These are phyloP conservation scores for Vigna nakashimae DNA, from an alignment of 306 rosid genomes.

Conservation along the genomic window DNA sequence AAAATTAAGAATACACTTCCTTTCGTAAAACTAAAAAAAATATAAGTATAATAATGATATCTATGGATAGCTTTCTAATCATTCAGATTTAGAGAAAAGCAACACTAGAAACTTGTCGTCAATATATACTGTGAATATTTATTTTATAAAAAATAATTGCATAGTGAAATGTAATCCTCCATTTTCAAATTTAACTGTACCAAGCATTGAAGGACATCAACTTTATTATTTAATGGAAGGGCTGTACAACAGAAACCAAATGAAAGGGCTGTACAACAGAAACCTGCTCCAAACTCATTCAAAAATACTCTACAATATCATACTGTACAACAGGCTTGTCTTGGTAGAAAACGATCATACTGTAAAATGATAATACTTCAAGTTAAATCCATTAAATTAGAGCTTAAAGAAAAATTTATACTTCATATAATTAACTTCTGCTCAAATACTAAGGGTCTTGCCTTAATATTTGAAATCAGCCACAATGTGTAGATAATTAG, in stretches of 20 bases:
- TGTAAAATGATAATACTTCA: not conserved
- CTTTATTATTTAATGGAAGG: not conserved
- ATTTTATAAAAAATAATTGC: not conserved
- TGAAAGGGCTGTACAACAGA: not conserved
- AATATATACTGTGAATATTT: slow-evolving; percentile 5
- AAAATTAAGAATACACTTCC: slow-evolving; percentile 16
- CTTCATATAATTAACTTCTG: not conserved
- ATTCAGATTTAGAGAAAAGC: too few species aligned
- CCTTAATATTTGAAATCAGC: not conserved
- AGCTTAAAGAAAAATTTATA: not conserved
- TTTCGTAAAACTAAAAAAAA: slow-evolving; percentile 21
- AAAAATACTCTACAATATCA: not conserved
- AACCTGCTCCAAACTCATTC: not conserved
- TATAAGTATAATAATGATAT: slow-evolving; percentile 13
- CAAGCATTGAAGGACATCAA: slow-evolving; percentile 5
- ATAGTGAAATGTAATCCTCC: slow-evolving; percentile 4
- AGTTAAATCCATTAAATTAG: not conserved
- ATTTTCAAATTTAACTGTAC: slow-evolving; percentile 24
- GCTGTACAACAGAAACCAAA: not conserved
- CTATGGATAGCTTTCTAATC: not conserved
- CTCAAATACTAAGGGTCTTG: not conserved
- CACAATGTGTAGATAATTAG: too few species aligned
- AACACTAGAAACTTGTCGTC: not conserved
- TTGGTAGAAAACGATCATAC: slow-evolving; percentile 6
- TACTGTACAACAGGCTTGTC: not conserved